Base-by-base conservation (phyloP, 2,329 filamentous ascomycete species). In the Pseudogymnoascus sp. region DNA sequence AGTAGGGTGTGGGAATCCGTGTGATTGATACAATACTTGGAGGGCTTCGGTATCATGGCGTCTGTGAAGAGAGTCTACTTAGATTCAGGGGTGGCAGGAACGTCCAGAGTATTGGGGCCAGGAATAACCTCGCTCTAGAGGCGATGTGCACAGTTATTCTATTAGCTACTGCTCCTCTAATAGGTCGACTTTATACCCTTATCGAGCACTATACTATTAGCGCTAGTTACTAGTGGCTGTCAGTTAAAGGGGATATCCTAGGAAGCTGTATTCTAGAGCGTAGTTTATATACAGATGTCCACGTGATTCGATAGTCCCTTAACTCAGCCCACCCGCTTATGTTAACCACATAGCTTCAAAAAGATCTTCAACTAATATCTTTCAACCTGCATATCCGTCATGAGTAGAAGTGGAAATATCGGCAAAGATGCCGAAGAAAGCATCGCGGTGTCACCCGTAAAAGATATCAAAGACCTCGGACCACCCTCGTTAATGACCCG, bases 1-100 rank as follows among this genome's bases (percentile, higher is more conserved):
- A 85, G 77, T 87, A 86, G 66, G 38, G 12, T 23, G 56, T 40
- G 12, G 23, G 14, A 8, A 50, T 50, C 23, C 14, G 7, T 5
- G n/a, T n/a, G 6, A 10, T 50, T 16, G 23, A 25, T n/a, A n/a
- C 3, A 5, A 50, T 25, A 25, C 12, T 14, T n/a, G n/a, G 42
- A 14, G 11, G 6, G 21, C 21, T 25, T 47, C 12, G 14, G 6
- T 47, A 3, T 12, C 23, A 3, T 28, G 44, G 14, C n/a, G 23
- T 28, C 6, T n/a, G 6, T 0, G 23, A 25, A 50, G 44, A 50
- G 21, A 50, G 14, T 50, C 12, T 50, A 2, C 12, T 50, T 16
- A 50, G 23, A 6, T 42, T 42, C 38, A 18, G 10, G 11, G 38
- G 10, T 11, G 38, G 16, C 5, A 4, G 18, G 8, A 12, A 16